Conservation (phyloP, 1,139 yeast species). For the Geotrichum australiense region DNA sequence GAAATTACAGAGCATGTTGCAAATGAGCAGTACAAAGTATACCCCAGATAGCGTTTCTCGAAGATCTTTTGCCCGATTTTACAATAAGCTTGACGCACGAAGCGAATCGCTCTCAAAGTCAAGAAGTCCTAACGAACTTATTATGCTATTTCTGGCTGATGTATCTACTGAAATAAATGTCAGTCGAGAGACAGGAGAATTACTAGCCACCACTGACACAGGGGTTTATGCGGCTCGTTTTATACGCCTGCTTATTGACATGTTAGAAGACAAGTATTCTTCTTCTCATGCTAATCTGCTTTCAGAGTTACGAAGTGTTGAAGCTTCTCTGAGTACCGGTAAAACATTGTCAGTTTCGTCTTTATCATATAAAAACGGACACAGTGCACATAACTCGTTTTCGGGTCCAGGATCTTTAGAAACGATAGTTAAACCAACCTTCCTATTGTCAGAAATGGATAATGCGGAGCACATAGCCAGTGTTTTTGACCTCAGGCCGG, state of each 20-base stretch:
- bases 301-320: slow-evolving; percentile 30
- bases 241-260: slow-evolving; percentile 46
- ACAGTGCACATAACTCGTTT: slow-evolving; percentile 6
- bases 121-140: slow-evolving; percentile 53
- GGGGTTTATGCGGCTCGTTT: slow-evolving; percentile 47
- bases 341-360: slow-evolving; percentile 10
- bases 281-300: slow-evolving; percentile 27
- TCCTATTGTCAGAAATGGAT: slow-evolving; percentile 27
- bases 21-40: slow-evolving; percentile 4
- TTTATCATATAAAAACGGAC: slow-evolving; percentile 4
- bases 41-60: slow-evolving; percentile 17
- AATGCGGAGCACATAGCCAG: slow-evolving; percentile 24
- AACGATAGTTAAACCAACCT: slow-evolving; percentile 23
- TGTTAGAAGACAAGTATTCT: slow-evolving; percentile 37
- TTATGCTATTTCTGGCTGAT: slow-evolving; percentile 57
- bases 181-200: slow-evolving; percentile 2
- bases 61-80: slow-evolving; percentile 18
- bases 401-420: slow-evolving; percentile 7
- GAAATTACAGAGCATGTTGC: slow-evolving; percentile 1
- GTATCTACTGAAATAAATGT: slow-evolving; percentile 51
- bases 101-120: slow-evolving; percentile 31
- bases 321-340: slow-evolving; percentile 16
- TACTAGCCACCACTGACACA: slow-evolving; percentile 39
- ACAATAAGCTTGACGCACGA: slow-evolving; percentile 11
- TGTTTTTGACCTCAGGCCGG: slow-evolving; percentile 24